A percentile compares a stretch with the other conserved stretches of the same genome.
phyloP scores from a whole-genome alignment of 1,284 basidiomycete genomes.

The Ceratobasidium sp. region DNA sequence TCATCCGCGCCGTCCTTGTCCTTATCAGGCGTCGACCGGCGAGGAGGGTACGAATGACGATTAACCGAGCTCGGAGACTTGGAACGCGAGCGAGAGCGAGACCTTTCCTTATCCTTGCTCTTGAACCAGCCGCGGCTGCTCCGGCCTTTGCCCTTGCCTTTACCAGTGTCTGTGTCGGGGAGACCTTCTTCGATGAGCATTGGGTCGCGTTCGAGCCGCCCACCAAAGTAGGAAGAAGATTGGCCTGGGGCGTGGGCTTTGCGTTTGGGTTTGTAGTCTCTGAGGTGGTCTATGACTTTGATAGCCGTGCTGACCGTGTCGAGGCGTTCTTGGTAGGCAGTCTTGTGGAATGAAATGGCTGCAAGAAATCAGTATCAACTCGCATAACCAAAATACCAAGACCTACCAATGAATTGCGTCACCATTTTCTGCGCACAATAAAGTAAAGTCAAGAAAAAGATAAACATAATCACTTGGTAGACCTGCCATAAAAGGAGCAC shows the following conservation, averaged over 20 bases:
- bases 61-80: constrained; percentile 22
- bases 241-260: constrained; percentile 26
- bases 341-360: constrained; percentile 65
- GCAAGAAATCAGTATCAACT: not conserved
- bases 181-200: constrained; percentile 36
- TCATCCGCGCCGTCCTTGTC: constrained; percentile 36
- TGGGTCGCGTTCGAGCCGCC: constrained; percentile 20
- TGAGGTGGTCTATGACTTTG: constrained; percentile 69
- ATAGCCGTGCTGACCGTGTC: constrained; percentile 63
- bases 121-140: constrained; percentile 26
- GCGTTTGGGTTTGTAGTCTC: constrained; percentile 70
- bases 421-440: constrained; percentile 67
- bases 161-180: not conserved
- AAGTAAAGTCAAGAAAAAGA: constrained; percentile 71
- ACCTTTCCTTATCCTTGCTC: not conserved
- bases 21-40: constrained; percentile 12
- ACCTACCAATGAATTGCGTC: constrained; percentile 63
- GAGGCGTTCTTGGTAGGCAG: constrained; percentile 76
- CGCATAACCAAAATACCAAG: constrained; percentile 54
- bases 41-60: constrained; percentile 37
- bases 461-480: constrained; percentile 65
- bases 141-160: constrained; percentile 1
- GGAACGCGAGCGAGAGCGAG: constrained; percentile 1
- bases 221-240: constrained; percentile 18
- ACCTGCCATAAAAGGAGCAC: constrained; percentile 48